Conservation (phyloP, 371 early-diverging fungal genomes). For the Phascolomyces articulosus region DNA sequence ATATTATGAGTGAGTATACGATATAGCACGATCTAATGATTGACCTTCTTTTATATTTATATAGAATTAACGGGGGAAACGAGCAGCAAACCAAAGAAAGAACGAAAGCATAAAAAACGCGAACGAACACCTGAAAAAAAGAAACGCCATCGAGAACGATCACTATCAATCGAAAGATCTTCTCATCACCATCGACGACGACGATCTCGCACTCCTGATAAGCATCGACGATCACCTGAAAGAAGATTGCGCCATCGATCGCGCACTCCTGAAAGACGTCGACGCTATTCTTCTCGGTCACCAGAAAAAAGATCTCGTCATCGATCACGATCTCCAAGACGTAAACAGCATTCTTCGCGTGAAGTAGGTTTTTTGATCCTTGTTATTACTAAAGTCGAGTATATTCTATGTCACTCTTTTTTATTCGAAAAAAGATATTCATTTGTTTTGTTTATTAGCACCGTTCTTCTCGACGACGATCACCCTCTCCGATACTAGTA, state of each 20-base stretch:
- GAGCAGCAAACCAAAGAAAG: not conserved
- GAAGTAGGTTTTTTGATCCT: not conserved
- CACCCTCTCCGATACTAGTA: constrained; percentile 13
- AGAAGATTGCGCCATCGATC: constrained; percentile 4
- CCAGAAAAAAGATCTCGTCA: not conserved
- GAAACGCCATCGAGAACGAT: not conserved
- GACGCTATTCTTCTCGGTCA: not conserved
- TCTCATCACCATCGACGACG: not conserved
- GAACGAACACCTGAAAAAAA: constrained; percentile 7
- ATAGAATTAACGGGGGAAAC: constrained; percentile 6
- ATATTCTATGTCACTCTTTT: not conserved
- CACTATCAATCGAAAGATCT: not conserved
- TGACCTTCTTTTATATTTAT: not conserved
- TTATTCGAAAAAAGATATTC: not conserved
- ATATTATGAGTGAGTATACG: no score
- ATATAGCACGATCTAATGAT: no score
- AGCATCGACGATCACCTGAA: not conserved
- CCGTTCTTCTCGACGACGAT: constrained; percentile 14
- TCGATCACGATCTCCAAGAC: not conserved
- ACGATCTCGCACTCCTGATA: not conserved
- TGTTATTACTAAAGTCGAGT: not conserved
- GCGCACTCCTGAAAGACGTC: not conserved
- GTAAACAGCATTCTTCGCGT: constrained; percentile 5
- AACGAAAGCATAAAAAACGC: constrained; percentile 15
- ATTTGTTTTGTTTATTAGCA: not conserved